These are phyloP conservation scores for Rhizoclosmatium sp. DNA, from an alignment of 192 early-diverging fungal species.

Conservation along the genomic window DNA sequence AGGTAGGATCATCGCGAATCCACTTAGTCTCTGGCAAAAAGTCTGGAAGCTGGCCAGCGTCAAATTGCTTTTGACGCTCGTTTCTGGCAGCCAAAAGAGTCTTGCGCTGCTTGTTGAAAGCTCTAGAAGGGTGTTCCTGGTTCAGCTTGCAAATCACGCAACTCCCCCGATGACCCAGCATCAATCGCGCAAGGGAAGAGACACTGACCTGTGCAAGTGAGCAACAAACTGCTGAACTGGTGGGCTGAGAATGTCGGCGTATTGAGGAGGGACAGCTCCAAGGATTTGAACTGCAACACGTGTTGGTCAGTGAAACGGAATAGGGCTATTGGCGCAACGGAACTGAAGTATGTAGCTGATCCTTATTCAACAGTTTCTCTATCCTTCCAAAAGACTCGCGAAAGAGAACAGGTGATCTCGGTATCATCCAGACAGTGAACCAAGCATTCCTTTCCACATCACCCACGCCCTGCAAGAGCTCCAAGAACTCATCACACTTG, in stretches of 20 bases:
- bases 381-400: too few species aligned
- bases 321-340: neutral
- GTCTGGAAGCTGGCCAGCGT: conserved; percentile 80
- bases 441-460: too few species aligned
- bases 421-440: too few species aligned
- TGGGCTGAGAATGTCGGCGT: conserved; percentile 79
- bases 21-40: conserved; percentile 92
- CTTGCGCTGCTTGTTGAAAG: conserved; percentile 91
- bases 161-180: neutral
- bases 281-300: conserved; percentile 52
- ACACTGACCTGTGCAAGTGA: conserved; percentile 77
- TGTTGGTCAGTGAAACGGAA: neutral
- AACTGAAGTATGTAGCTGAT: too few species aligned
- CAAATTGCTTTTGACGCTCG: conserved; percentile 79
- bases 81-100: conserved; percentile 81
- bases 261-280: conserved; percentile 56
- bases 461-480: too few species aligned
- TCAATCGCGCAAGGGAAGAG: neutral
- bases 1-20: conserved; percentile 89
- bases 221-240: conserved; percentile 88
- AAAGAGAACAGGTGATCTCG: too few species aligned
- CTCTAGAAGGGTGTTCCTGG: conserved; percentile 25
- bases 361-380: too few species aligned
- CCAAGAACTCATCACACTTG: too few species aligned
- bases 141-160: neutral